phyloP scores from a whole-genome alignment of 768 basidiomycete genomes.

The Boletus sp. region DNA sequence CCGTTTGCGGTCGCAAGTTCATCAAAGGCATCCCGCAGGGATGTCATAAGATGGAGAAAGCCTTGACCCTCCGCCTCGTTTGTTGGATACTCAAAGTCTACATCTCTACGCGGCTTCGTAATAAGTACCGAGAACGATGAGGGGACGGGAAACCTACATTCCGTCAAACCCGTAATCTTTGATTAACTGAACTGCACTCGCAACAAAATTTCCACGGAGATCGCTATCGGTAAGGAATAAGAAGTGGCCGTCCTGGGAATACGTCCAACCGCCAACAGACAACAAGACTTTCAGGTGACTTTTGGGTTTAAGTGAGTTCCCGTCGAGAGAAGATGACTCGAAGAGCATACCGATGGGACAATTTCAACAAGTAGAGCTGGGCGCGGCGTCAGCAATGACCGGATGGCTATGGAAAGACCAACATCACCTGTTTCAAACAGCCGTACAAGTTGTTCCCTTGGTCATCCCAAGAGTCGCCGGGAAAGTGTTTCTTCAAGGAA shows the following conservation, averaged over 20 bases:
- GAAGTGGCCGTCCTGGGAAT: slow-evolving; percentile 68
- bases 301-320: background rate
- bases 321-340: background rate
- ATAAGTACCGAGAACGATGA: background rate
- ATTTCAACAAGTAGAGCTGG: slow-evolving; percentile 52
- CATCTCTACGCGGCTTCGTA: slow-evolving; percentile 43
- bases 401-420: background rate
- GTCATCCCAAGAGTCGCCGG: slow-evolving; percentile 71
- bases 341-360: slow-evolving; percentile 43
- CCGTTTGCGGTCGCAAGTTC: slow-evolving; percentile 56
- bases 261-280: slow-evolving; percentile 64
- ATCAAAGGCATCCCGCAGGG: slow-evolving; percentile 61
- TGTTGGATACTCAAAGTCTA: slow-evolving; percentile 78
- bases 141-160: slow-evolving; percentile 40
- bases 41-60: slow-evolving; percentile 61
- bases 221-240: slow-evolving; percentile 52
- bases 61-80: slow-evolving; percentile 57
- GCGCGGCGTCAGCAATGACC: background rate
- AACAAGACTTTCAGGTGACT: slow-evolving; percentile 51
- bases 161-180: slow-evolving; percentile 83
- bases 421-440: slow-evolving; percentile 68
- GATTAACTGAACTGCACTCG: slow-evolving; percentile 56
- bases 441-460: slow-evolving; percentile 78
- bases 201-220: slow-evolving; percentile 55
- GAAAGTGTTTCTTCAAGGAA: slow-evolving; percentile 57